A percentile compares a stretch with the other conserved stretches of the same genome.
phyloP scores from a whole-genome alignment of 208 protist genomes.

The Leishmania major region DNA sequence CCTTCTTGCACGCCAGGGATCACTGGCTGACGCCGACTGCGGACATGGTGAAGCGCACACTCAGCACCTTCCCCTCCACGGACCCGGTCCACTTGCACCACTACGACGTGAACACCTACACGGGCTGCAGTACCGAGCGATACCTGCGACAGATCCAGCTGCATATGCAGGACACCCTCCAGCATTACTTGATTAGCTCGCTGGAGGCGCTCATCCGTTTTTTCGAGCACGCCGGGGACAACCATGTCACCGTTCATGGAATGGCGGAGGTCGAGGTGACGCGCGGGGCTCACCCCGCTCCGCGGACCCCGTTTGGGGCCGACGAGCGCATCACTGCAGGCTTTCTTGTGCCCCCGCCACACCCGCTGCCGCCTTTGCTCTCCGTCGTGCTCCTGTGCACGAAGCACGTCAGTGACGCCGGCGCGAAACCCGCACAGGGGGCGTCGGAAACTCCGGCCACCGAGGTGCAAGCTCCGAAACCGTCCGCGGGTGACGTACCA shows the following conservation, averaged over 20 bases:
- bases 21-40: conserved; percentile 71
- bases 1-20: conserved; percentile 70
- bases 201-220: conserved; percentile 86
- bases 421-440: background rate
- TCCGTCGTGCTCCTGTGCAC: conserved; percentile 60
- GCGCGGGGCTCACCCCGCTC: conserved; percentile 34
- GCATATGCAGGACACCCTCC: conserved; percentile 94
- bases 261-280: conserved; percentile 62
- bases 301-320: conserved; percentile 45
- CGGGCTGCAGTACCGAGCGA: conserved; percentile 91
- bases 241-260: conserved; percentile 42
- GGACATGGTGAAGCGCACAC: conserved; percentile 53
- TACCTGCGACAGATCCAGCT: conserved; percentile 91
- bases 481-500: background rate
- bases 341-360: conserved; percentile 39
- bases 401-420: conserved; percentile 5
- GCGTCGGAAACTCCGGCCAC: background rate
- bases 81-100: conserved; percentile 85
- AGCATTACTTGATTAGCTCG: conserved; percentile 62
- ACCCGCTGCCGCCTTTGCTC: conserved; percentile 60
- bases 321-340: conserved; percentile 39
- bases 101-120: conserved; percentile 88
- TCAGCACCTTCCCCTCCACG: conserved; percentile 17
- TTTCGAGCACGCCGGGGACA: conserved; percentile 78
- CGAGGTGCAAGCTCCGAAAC: too few species aligned